Evolutionary conservation across 169 alveolate species (phyloP).

Genomic region (Plasmodium inui): DNA sequence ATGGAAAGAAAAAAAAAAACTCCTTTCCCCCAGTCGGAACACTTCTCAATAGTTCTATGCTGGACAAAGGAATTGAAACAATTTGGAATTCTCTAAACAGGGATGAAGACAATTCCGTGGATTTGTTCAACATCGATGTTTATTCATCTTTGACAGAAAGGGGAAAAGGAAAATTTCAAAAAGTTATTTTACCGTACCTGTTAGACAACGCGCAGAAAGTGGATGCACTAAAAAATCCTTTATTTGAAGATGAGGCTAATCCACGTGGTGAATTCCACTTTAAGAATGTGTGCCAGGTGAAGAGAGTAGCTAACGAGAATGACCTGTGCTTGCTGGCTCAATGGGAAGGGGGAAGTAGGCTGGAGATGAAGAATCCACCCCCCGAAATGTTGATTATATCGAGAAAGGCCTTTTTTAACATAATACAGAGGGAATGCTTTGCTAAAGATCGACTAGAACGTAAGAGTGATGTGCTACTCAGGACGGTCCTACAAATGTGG

Average conservation of each 20-base stretch:
- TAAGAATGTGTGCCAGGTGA: constrained; percentile 18
- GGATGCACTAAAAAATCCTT: neutral
- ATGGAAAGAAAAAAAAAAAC: neutral
- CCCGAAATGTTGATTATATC: constrained; percentile 18
- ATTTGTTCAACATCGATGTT: constrained; percentile 23
- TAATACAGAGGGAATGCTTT: neutral
- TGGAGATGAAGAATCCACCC: neutral
- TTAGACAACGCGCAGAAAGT: constrained; percentile 6
- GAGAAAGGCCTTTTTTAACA: constrained; percentile 33
- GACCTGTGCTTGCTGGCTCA: constrained; percentile 16
- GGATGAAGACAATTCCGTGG: constrained; percentile 37
- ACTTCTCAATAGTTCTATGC: neutral
- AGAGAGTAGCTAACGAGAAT: constrained; percentile 61
- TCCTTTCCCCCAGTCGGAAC: neutral
- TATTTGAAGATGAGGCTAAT: neutral
- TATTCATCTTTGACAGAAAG: constrained; percentile 17
- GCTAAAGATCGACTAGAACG: neutral
- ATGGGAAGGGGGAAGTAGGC: neutral
- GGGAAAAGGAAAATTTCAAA: constrained; percentile 26
- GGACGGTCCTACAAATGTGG: constrained; percentile 19
- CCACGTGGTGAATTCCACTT: neutral
- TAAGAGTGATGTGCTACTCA: neutral
- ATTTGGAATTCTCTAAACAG: constrained; percentile 33
- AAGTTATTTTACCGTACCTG: constrained; percentile 29
- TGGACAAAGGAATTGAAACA: neutral